phyloP scores from a whole-genome alignment of 164 flowering plant genomes.

The Litsea cubeba region DNA sequence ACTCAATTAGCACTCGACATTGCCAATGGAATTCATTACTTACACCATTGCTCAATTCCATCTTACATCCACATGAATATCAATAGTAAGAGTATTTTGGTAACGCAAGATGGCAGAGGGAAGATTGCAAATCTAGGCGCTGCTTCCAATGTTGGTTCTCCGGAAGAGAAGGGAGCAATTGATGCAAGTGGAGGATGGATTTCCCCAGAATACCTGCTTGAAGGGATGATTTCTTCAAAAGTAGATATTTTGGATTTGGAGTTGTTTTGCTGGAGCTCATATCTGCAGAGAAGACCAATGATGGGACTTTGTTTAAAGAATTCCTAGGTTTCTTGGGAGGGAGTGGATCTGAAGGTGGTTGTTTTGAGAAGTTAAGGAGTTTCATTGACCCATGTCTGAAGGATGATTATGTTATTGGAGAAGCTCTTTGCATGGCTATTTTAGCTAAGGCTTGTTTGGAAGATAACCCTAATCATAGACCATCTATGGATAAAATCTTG shows the following conservation, averaged over 20 bases:
- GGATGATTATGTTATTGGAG: slow-evolving; percentile 37
- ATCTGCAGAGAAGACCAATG: slow-evolving; percentile 36
- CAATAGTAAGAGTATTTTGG: slow-evolving; percentile 36
- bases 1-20: slow-evolving; percentile 52
- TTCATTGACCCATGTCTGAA: slow-evolving; percentile 48
- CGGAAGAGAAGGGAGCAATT: slow-evolving; percentile 19
- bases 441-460: slow-evolving; percentile 51
- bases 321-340: slow-evolving; percentile 27
- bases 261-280: slow-evolving; percentile 58
- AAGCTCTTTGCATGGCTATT: slow-evolving; percentile 37
- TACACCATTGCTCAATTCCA: slow-evolving; percentile 51
- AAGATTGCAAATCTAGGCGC: slow-evolving; percentile 40
- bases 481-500: slow-evolving; percentile 44
- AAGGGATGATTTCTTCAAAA: slow-evolving; percentile 36
- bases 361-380: slow-evolving; percentile 39
- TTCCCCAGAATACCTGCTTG: slow-evolving; percentile 40
- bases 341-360: slow-evolving; percentile 22
- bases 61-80: slow-evolving; percentile 43
- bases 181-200: slow-evolving; percentile 25
- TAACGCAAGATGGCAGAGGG: slow-evolving; percentile 50
- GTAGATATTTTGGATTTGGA: slow-evolving; percentile 59
- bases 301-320: slow-evolving; percentile 27
- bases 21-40: slow-evolving; percentile 52
- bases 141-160: slow-evolving; percentile 15
- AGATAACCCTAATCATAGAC: slow-evolving; percentile 52